Base-by-base conservation (phyloP, 257 asterid genomes). In the Datura wrightii region DNA sequence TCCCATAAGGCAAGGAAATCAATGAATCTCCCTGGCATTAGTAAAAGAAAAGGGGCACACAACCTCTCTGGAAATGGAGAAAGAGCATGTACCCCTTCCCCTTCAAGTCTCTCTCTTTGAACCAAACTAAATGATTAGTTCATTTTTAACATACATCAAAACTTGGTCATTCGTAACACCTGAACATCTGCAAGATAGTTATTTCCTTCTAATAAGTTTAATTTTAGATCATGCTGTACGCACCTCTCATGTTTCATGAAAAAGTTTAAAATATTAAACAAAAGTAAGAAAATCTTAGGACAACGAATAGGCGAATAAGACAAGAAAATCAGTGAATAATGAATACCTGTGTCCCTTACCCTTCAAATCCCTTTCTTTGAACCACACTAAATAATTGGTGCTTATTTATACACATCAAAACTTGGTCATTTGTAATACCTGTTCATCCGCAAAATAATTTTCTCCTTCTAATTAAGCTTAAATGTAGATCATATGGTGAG, bases 401-500 rank as follows among this genome's bases (percentile, higher is more conserved):
- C 42, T 36, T 66, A 14, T 66, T 66, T 66, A 14, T 36, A 48
- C 48, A 66, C 74, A 66, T 66, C 48, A 14, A 37, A 66, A 37
- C 19, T 36, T 66, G 74, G 46, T 66, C 44, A 66, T 34, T 65
- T 65, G 72, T 65, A 11, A 36, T 66, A 66, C 34, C 13, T n/a
- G 1, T 58, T 58, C 34, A 58, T 58, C 36, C 18, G 65, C 65
- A 58, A n/a, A 58, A 6, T 58, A n/a, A 58, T 58, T n/a, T 18
- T 56, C 62, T 58, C 65, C 65, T n/a, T 10, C 58, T 10, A 5
- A 46, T 72, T 72, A 72, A 72, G 80, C 80, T 72, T 46, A 44
- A 72, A 72, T 10, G 19, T 46, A 46, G 58, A 46, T 72, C 80
- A 58, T 24, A 62, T 46, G 80, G 59, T 46, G 80, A 74, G 42